These are phyloP conservation scores for Lecanoromycetidae sp. DNA, from an alignment of 2,329 filamentous ascomycete species.

Conservation along the genomic window DNA sequence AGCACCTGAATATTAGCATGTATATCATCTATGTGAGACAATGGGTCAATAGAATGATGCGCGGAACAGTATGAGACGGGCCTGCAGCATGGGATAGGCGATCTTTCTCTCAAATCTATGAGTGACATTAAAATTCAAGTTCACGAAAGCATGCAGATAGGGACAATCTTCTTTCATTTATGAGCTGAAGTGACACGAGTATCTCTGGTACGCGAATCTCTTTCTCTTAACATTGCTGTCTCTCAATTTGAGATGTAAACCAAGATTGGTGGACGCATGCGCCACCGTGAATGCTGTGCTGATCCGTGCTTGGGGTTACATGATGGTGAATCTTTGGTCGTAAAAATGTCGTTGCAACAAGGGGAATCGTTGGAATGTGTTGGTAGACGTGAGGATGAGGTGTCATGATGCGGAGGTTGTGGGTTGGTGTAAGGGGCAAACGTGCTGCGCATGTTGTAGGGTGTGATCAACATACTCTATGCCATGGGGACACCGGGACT, in stretches of 20 bases:
- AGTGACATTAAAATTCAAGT: too few relatives aligned
- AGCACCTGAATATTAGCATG: not conserved
- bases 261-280: not conserved
- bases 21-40: not conserved
- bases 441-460: too few relatives aligned
- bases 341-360: constrained; percentile 15
- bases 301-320: constrained; percentile 16
- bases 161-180: constrained; percentile 6
- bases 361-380: constrained; percentile 6
- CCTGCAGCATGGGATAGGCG: not conserved
- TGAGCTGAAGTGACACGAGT: constrained; percentile 8
- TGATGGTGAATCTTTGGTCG: constrained; percentile 19
- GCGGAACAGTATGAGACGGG: too few relatives aligned
- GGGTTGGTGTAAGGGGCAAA: not conserved
- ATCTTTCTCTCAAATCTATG: not conserved
- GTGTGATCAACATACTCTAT: too few relatives aligned
- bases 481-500: too few relatives aligned
- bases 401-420: not conserved
- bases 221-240: constrained; percentile 13
- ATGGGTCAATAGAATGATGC: too few relatives aligned
- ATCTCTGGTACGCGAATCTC: constrained; percentile 5
- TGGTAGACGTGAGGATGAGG: too few relatives aligned
- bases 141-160: not conserved
- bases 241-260: constrained; percentile 1
- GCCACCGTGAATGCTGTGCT: constrained; percentile 12